phyloP scores from a whole-genome alignment of 805 yeast genomes.

The Yamadazyma takamatsuzukensis region DNA sequence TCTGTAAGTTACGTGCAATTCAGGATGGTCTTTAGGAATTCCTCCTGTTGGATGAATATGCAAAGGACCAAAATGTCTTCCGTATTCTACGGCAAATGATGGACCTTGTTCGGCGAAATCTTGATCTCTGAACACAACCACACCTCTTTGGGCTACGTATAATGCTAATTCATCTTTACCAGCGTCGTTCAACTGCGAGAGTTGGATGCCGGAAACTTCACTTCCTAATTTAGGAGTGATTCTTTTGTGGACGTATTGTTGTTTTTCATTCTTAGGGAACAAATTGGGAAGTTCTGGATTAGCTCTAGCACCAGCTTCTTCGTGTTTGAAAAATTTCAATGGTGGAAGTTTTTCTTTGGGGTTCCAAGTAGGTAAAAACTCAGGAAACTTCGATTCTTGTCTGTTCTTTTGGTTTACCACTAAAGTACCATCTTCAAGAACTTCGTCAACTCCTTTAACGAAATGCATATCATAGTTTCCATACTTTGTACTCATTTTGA shows the following conservation, averaged over 20 bases:
- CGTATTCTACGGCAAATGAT: slow-evolving; percentile 30
- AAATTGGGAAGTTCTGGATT: slow-evolving; percentile 18
- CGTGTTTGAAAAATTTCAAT: slow-evolving; percentile 21
- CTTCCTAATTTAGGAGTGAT: slow-evolving; percentile 33
- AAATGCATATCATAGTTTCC: slow-evolving; percentile 12
- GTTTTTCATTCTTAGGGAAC: slow-evolving; percentile 13
- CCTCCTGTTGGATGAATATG: slow-evolving; percentile 22
- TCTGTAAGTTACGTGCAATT: slow-evolving; percentile 33
- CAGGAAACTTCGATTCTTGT: slow-evolving; percentile 20
- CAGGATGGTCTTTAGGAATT: slow-evolving; percentile 24
- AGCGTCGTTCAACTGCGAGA: slow-evolving; percentile 20
- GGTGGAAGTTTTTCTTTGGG: slow-evolving; percentile 27
- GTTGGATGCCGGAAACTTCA: slow-evolving; percentile 26
- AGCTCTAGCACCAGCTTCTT: slow-evolving; percentile 27
- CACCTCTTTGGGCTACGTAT: slow-evolving; percentile 31
- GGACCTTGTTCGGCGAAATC: slow-evolving; percentile 38
- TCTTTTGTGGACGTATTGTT: slow-evolving; percentile 12
- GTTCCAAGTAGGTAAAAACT: slow-evolving; percentile 33
- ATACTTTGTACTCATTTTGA: too few species aligned
- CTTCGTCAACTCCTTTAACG: slow-evolving; percentile 11
- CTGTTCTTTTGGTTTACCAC: slow-evolving; percentile 23
- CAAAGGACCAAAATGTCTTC: slow-evolving; percentile 17
- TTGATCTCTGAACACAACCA: slow-evolving; percentile 30
- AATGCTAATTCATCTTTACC: slow-evolving; percentile 33
- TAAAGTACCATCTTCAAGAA: slow-evolving; percentile 19